phyloP scores from a whole-genome alignment of 2,329 filamentous ascomycete species.

The Lecanosticta acicola region DNA sequence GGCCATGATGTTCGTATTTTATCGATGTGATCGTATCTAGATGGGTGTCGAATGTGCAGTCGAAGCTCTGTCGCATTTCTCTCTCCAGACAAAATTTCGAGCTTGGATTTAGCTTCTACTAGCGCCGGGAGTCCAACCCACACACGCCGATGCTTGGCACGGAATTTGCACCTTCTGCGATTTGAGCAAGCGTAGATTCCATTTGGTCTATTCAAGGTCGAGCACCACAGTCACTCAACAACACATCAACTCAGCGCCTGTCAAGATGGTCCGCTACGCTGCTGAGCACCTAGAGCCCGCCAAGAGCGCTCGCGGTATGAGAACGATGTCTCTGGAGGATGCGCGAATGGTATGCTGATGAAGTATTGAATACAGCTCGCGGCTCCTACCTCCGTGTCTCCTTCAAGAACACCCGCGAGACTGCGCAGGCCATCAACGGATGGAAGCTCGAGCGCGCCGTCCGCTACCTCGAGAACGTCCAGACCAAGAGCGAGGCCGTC shows the following conservation, averaged over 20 bases:
- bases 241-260: constrained; percentile 31
- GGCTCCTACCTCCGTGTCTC: constrained; percentile 98
- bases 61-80: background rate
- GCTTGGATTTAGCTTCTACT: constrained; percentile 4
- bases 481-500: constrained; percentile 93
- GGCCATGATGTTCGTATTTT: constrained; percentile 32
- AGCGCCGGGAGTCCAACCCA: constrained; percentile 27
- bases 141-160: constrained; percentile 33
- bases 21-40: constrained; percentile 11
- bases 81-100: constrained; percentile 9
- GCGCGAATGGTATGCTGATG: constrained; percentile 2
- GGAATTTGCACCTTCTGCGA: background rate
- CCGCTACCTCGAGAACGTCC: constrained; percentile 96
- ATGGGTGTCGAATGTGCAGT: constrained; percentile 1
- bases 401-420: constrained; percentile 99
- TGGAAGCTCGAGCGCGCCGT: constrained; percentile 96
- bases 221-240: constrained; percentile 6
- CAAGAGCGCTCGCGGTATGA: constrained; percentile 77
- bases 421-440: constrained; percentile 98
- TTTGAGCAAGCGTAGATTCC: background rate
- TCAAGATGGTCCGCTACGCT: constrained; percentile 75
- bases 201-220: constrained; percentile 5
- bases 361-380: constrained; percentile 49
- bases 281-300: constrained; percentile 77
- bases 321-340: background rate